Evolutionary conservation across 805 yeast genomes (phyloP).

Genomic region (Cyberlindnera euphorbiiphila): DNA sequence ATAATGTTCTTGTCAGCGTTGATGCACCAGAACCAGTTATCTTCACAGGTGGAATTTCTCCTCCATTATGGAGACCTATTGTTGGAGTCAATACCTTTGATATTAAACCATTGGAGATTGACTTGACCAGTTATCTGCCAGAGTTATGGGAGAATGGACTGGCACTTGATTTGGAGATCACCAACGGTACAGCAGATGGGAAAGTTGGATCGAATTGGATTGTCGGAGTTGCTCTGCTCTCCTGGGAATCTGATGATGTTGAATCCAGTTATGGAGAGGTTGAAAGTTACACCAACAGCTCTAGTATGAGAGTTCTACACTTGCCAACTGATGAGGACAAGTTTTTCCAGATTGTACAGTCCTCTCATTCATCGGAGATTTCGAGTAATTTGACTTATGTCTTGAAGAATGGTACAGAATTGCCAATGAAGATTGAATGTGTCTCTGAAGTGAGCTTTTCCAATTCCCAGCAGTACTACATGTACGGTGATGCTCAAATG

Average conservation of each 20-base stretch:
- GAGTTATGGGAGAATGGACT: constrained; percentile 51
- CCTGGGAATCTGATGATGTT: constrained; percentile 48
- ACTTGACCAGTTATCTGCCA: constrained; percentile 68
- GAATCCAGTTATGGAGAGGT: constrained; percentile 38
- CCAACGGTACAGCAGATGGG: constrained; percentile 43
- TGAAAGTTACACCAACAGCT: constrained; percentile 26
- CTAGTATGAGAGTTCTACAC: constrained; percentile 6
- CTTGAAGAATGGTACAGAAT: constrained; percentile 21
- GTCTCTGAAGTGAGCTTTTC: constrained; percentile 27
- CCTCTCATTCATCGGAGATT: constrained; percentile 15
- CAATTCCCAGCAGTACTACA: constrained; percentile 36
- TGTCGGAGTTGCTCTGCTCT: constrained; percentile 49
- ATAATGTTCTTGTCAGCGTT: constrained; percentile 56
- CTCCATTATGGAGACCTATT: constrained; percentile 76
- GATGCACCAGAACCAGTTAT: constrained; percentile 69
- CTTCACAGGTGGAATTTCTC: constrained; percentile 79
- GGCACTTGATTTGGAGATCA: constrained; percentile 45
- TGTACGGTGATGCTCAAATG: constrained; percentile 39
- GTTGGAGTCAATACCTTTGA: constrained; percentile 75
- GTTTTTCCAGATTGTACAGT: constrained; percentile 23
- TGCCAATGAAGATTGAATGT: constrained; percentile 25
- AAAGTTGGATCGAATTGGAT: constrained; percentile 49
- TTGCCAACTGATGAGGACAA: constrained; percentile 16
- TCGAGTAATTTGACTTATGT: constrained; percentile 17
- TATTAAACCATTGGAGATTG: constrained; percentile 64